Percentiles rank a stretch among this genome's conserved stretches.
These are phyloP conservation scores for Pleurotus eryngii DNA, from an alignment of 768 basidiomycete genomes.

Conservation along the genomic window DNA sequence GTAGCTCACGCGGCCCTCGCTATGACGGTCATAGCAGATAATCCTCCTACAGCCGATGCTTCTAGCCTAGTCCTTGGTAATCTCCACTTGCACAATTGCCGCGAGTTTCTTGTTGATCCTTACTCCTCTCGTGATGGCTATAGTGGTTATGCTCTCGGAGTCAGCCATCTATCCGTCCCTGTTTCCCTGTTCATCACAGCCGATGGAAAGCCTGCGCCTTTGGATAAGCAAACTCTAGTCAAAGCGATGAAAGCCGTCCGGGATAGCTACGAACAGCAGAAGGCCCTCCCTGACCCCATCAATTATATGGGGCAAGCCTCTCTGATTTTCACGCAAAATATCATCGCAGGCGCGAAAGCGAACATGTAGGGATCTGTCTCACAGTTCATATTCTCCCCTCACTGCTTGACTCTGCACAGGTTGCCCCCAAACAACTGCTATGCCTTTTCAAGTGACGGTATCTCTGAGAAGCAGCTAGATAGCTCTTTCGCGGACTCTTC, in stretches of 20 bases:
- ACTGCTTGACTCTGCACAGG: background rate
- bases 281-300: conserved; percentile 13
- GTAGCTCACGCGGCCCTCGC: conserved; percentile 20
- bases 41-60: conserved; percentile 12
- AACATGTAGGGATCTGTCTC: background rate
- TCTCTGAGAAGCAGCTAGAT: conserved; percentile 14
- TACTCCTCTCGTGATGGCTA: conserved; percentile 14
- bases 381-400: background rate
- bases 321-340: conserved; percentile 11
- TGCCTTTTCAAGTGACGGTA: conserved; percentile 18
- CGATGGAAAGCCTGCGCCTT: conserved; percentile 1
- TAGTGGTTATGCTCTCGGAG: conserved; percentile 19
- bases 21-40: conserved; percentile 15
- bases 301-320: conserved; percentile 12
- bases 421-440: conserved; percentile 14
- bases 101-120: conserved; percentile 12
- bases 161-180: conserved; percentile 13
- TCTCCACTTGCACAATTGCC: conserved; percentile 18
- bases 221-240: conserved; percentile 7
- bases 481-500: background rate
- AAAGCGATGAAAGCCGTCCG: conserved; percentile 8
- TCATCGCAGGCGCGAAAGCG: conserved; percentile 4
- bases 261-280: conserved; percentile 12
- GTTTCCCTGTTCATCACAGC: conserved; percentile 15
- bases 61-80: conserved; percentile 9